Evolutionary conservation across 768 basidiomycete species (phyloP), one percentile per base, ranked within the genome.

Genomic region (Gloeostereum incarnatum): DNA sequence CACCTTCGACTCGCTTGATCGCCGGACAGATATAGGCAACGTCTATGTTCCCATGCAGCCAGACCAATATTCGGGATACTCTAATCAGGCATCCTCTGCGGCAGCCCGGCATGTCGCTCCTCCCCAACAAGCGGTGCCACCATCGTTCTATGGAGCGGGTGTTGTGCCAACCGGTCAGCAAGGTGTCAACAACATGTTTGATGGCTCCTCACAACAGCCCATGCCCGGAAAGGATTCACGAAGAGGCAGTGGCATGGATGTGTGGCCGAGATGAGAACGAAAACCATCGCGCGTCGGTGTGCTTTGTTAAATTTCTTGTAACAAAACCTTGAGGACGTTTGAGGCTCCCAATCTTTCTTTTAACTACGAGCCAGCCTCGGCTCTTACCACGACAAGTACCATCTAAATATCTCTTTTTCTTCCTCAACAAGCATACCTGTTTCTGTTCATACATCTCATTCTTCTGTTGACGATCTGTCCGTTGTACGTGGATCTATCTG

Each of bases 41-140:
- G 55, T 90, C 58, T 91, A 78, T 52, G 78, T 78, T 25, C 86
- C 88, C 1, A 72, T 91, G 69, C 88, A 89, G 54, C 81, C 87
- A 23, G 87, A 90, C 18, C 80, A 81, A 47, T 88, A 75, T 56
- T 69, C 71, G 45, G 52, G 70, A 24, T 84, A 84, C 50, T 51
- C 62, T 37, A 55, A 54, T 27, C 52, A 61, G 14, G 55, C 58
- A 9, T 50, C 67, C 16, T 47, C 47, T 11, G 34, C 29, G 16
- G 31, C 49, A 11, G 42, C 60, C 19, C 62, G 72, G 44, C 73
- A 71, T 42, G 65, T 72, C 16, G 65, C 65, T 9, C 65, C 68
- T 13, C 66, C 73, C 10, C 58, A 68, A 9, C 75, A 80, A 49
- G 56, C 68, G 2, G 69, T 70, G 17, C 63, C 69, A 6, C 59